Evolutionary conservation across 306 rosid genomes (phyloP).

Genomic region (Arachis hypogaea): DNA sequence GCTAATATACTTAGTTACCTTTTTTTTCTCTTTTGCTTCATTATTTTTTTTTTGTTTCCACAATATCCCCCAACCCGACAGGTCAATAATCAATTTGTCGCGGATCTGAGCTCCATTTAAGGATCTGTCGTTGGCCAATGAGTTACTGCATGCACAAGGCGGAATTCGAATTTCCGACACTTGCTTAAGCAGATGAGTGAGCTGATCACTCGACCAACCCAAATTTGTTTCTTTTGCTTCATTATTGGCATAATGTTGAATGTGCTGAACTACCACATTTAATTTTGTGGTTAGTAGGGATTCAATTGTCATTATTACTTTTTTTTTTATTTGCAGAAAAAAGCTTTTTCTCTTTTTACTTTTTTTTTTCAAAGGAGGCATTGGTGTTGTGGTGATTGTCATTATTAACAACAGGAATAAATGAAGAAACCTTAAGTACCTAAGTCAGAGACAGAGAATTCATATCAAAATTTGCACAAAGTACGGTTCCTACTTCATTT

Average conservation of each 20-base stretch:
- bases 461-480: slow-evolving; percentile 3
- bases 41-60: background rate
- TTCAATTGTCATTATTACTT: background rate
- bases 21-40: background rate
- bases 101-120: too few relatives aligned
- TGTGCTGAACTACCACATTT: background rate
- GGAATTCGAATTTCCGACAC: too few relatives aligned
- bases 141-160: too few relatives aligned
- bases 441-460: slow-evolving; percentile 2
- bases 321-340: background rate
- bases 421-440: background rate
- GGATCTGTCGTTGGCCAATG: too few relatives aligned
- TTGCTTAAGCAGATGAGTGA: too few relatives aligned
- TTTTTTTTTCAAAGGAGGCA: background rate
- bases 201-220: too few relatives aligned
- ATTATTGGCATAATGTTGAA: background rate
- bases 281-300: background rate
- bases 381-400: background rate
- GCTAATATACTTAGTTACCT: background rate
- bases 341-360: background rate
- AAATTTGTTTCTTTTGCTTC: too few relatives aligned
- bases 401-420: background rate
- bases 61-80: too few relatives aligned
- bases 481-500: slow-evolving; percentile 1
- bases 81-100: too few relatives aligned